A percentile compares a stretch with the other conserved stretches of the same genome.
These are phyloP conservation scores for Venturia effusa DNA, from an alignment of 2,329 filamentous ascomycete species.

Conservation along the genomic window DNA sequence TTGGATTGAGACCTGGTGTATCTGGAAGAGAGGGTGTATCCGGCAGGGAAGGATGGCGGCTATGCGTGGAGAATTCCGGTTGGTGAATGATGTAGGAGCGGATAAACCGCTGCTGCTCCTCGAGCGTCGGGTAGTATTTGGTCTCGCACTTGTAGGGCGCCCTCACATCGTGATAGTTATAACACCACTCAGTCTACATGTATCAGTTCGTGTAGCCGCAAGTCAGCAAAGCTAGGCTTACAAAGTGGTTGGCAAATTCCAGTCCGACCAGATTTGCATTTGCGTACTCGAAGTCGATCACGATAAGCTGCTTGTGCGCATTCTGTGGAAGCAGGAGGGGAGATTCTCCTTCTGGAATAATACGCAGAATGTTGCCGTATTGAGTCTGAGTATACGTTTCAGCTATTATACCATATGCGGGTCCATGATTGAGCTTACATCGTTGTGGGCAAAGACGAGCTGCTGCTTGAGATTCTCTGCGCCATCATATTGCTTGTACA, in stretches of 20 bases:
- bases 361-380: constrained; percentile 91
- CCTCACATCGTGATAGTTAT: constrained; percentile 79
- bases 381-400: constrained; percentile 54
- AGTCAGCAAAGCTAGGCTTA: constrained; percentile 26
- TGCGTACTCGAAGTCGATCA: constrained; percentile 98
- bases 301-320: constrained; percentile 88
- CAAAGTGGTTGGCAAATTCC: constrained; percentile 97
- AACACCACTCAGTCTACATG: constrained; percentile 74
- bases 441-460: constrained; percentile 93
- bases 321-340: constrained; percentile 82
- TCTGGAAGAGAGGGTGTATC: constrained; percentile 15
- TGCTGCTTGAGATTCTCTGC: constrained; percentile 55
- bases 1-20: constrained; percentile 18
- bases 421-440: constrained; percentile 47
- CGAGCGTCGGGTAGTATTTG: constrained; percentile 59
- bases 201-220: not conserved
- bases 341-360: constrained; percentile 60
- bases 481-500: constrained; percentile 63
- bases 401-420: not conserved
- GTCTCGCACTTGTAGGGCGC: constrained; percentile 58
- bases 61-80: constrained; percentile 47
- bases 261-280: constrained; percentile 76
- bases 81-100: constrained; percentile 77
- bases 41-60: constrained; percentile 31
- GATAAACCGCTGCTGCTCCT: constrained; percentile 78